Percentiles rank a stretch among this genome's conserved stretches.
Evolutionary conservation across 345 rosid genomes (phyloP).

Genomic region (Sonneratia alba): DNA sequence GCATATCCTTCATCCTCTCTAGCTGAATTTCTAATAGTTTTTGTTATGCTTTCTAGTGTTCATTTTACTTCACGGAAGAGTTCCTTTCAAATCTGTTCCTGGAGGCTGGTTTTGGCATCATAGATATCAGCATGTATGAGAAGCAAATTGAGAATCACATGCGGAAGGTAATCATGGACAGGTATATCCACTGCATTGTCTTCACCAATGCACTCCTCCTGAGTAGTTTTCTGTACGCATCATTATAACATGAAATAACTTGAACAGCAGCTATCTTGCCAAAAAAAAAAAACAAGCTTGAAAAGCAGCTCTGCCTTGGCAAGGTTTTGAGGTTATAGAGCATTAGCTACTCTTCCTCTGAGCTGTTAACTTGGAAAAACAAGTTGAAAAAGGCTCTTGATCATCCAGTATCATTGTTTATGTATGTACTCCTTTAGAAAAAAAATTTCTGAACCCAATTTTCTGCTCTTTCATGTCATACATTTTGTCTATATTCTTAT

Average conservation of each 20-base stretch:
- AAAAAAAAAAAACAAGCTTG: too few species aligned
- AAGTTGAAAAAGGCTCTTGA: not conserved
- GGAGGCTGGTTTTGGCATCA: slow-evolving; percentile 23
- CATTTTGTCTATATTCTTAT: not conserved
- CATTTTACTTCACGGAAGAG: slow-evolving; percentile 26
- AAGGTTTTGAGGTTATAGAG: not conserved
- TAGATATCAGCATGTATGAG: slow-evolving; percentile 17
- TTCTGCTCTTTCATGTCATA: not conserved
- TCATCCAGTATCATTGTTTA: not conserved
- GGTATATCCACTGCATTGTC: slow-evolving; percentile 15
- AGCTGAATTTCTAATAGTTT: not conserved
- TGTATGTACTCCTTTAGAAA: not conserved
- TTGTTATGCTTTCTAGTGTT: slow-evolving; percentile 15
- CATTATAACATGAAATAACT: not conserved
- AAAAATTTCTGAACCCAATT: not conserved
- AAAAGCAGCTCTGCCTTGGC: not conserved
- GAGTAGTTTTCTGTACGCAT: not conserved
- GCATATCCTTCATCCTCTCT: not conserved
- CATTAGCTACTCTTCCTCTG: not conserved
- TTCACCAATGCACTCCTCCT: not conserved
- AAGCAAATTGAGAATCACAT: slow-evolving; percentile 21
- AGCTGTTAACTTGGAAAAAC: not conserved
- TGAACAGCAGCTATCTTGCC: too few species aligned
- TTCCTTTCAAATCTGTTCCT: slow-evolving; percentile 24
- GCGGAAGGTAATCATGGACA: slow-evolving; percentile 20